Conservation (phyloP, 345 rosid species). For the Raphanus sativus region DNA sequence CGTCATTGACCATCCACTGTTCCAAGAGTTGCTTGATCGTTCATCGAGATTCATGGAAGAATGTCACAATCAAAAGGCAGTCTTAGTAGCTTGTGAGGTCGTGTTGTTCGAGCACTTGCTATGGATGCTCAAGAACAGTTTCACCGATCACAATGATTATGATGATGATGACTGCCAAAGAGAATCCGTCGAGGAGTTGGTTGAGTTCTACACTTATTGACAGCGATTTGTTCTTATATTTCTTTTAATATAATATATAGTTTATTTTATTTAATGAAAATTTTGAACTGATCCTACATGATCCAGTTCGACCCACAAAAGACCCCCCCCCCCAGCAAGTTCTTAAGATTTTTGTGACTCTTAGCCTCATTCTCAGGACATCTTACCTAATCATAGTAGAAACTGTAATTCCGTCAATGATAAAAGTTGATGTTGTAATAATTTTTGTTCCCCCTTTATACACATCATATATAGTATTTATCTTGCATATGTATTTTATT, state of each 20-base stretch:
- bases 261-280: neutral
- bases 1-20: slow-evolving; percentile 66
- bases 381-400: neutral
- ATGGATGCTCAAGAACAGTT: slow-evolving; percentile 73
- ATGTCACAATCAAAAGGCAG: slow-evolving; percentile 31
- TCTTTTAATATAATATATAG: neutral
- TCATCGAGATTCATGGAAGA: slow-evolving; percentile 40
- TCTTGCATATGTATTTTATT: neutral
- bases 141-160: neutral
- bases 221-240: neutral
- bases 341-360: too few species aligned
- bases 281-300: neutral
- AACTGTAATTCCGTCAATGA: neutral
- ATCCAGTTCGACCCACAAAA: neutral
- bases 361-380: too few species aligned
- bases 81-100: slow-evolving; percentile 68
- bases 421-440: neutral
- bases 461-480: neutral
- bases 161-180: neutral
- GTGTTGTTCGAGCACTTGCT: slow-evolving; percentile 91
- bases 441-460: neutral
- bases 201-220: slow-evolving; percentile 66
- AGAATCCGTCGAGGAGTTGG: slow-evolving; percentile 32
- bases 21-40: slow-evolving; percentile 66
- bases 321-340: too few species aligned